Conservation (phyloP, 176 grass and related monocot species). For the Luzula sylvatica region DNA sequence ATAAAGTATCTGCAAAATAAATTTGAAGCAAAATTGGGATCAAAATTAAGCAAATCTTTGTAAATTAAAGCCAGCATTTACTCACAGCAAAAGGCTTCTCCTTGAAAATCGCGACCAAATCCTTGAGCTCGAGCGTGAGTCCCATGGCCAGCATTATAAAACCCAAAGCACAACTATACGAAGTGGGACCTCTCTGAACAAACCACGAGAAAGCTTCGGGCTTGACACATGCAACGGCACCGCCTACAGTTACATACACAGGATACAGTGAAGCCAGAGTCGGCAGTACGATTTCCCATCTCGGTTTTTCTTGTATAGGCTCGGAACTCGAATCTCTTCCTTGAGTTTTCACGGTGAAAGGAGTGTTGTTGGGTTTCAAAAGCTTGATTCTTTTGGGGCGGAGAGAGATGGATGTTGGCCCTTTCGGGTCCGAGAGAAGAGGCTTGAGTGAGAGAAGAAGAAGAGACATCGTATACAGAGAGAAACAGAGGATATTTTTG, state of each 20-base stretch:
- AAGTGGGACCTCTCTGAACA: slow-evolving; percentile 38
- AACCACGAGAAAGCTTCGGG: slow-evolving; percentile 58
- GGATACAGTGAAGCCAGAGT: slow-evolving; percentile 53
- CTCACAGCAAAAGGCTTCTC: slow-evolving; percentile 52
- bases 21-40: too few species aligned
- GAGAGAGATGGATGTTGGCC: neutral
- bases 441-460: slow-evolving; percentile 9
- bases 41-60: neutral
- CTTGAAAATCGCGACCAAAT: slow-evolving; percentile 43
- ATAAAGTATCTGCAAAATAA: slow-evolving; percentile 39
- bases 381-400: neutral
- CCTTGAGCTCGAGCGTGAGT: slow-evolving; percentile 47
- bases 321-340: slow-evolving; percentile 2
- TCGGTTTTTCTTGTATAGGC: neutral
- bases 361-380: neutral
- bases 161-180: slow-evolving; percentile 55
- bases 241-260: slow-evolving; percentile 44
- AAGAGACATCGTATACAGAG: slow-evolving; percentile 31
- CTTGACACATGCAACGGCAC: slow-evolving; percentile 26
- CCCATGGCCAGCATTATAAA: slow-evolving; percentile 86
- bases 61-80: neutral
- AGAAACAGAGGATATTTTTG: neutral
- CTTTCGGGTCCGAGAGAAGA: neutral
- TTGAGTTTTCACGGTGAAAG: slow-evolving; percentile 8
- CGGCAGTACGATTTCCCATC: slow-evolving; percentile 38